Conservation (phyloP, 2,329 filamentous ascomycete species). For the Colletotrichum trifolii region DNA sequence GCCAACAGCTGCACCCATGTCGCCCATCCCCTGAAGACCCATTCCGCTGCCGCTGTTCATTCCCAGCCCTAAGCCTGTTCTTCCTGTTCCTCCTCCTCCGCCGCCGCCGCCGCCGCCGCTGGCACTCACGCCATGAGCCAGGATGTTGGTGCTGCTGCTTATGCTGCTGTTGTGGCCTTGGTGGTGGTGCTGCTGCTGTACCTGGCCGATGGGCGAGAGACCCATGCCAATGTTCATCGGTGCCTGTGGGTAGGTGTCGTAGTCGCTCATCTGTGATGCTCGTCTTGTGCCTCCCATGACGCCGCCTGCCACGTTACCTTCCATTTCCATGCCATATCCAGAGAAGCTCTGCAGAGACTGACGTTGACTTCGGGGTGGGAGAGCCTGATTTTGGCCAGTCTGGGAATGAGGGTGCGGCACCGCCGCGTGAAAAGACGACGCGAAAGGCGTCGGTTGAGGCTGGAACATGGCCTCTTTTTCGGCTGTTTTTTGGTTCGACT, state of each 20-base stretch:
- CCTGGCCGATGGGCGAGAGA: too few species aligned
- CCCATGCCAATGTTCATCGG: constrained; percentile 10
- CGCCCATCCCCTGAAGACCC: neutral
- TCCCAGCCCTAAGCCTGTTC: neutral
- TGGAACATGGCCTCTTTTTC: constrained; percentile 60
- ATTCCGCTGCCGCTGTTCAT: neutral
- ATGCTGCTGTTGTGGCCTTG: constrained; percentile 17
- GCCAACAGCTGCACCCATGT: neutral
- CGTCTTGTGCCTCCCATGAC: constrained; percentile 5
- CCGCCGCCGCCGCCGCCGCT: too few species aligned
- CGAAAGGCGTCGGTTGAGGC: constrained; percentile 62
- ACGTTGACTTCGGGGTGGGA: neutral
- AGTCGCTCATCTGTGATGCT: constrained; percentile 10
- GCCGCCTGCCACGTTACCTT: neutral
- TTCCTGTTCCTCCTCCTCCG: too few species aligned
- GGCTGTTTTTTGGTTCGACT: constrained; percentile 4
- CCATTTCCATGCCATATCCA: constrained; percentile 6
- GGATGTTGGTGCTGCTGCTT: constrained; percentile 1
- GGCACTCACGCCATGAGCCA: constrained; percentile 3
- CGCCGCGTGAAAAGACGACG: constrained; percentile 51
- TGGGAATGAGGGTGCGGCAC: constrained; percentile 20
- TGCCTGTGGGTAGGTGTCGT: constrained; percentile 18
- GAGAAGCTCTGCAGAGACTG: neutral
- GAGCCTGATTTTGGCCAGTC: constrained; percentile 5
- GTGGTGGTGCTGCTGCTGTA: too few species aligned